Evolutionary conservation across 2,329 filamentous ascomycete species (phyloP), one percentile per base, ranked within the genome.

Genomic region (Paecilomyces formosus): DNA sequence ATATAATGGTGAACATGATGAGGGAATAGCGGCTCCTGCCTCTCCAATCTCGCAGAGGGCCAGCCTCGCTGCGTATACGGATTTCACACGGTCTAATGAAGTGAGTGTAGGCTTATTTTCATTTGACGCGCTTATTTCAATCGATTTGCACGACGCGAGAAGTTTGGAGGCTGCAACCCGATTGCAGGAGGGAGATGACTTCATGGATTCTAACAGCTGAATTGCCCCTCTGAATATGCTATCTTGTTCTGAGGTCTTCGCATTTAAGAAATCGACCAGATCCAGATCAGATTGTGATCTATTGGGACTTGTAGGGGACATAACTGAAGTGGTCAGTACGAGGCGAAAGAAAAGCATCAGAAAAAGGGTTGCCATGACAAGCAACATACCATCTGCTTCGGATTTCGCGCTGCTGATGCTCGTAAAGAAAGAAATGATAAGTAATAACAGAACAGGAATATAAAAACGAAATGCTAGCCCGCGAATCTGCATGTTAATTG

Each of bases 21-120:
- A 59, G 2, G 85, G 85, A 39, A 83, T 72, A 1, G 69, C 58
- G 15, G 80, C 76, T 11, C 79, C 77, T 2, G 82, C 81, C 21
- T 79, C 80, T 11, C 77, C 75, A 7, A 87, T 76, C 65, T 88
- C 85, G 63, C 86, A 89, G 8, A 87, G 75, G 11, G 86, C 84
- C 15, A 88, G 75, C 52, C 84, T 81, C 8, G 82, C 81, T 1
- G 85, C 84, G 62, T 86, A 88, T 31, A 84, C 76, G 3, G 82
- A 83, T 61, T 80, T 83, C 60, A 75, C 72, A 57, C 71, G 69
- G 57, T 79, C 80, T 49, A 80, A 69, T 1, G 65, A 62, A 54
- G 70, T 64, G 56, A 68, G 64, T 3, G 65, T 66, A 4, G 39
- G 39, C 15, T 11, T 21, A 67, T 65, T 11, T 63, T 50, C 3